Conservation (phyloP, 768 basidiomycete species). For the Trametes villosa region DNA sequence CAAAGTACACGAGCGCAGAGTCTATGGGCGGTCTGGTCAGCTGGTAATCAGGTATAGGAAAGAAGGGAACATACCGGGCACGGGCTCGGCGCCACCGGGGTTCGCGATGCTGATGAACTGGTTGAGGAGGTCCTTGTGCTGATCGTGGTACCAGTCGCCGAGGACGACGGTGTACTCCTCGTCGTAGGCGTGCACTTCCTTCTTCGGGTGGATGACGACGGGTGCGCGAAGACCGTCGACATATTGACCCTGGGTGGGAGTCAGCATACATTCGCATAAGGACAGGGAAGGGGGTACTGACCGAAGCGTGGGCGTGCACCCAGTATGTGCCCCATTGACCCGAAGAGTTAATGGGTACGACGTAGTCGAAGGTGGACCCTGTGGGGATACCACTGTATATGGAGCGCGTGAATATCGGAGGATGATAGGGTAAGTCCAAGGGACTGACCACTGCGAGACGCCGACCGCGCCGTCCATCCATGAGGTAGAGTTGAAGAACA, state of each 20-base stretch:
- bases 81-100: slow-evolving; percentile 85
- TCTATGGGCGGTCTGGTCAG: slow-evolving; percentile 45
- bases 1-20: slow-evolving; percentile 82
- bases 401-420: not conserved
- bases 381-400: slow-evolving; percentile 74
- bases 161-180: slow-evolving; percentile 88
- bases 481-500: slow-evolving; percentile 86
- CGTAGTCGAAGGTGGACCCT: slow-evolving; percentile 71
- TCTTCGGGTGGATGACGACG: slow-evolving; percentile 71
- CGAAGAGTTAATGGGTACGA: slow-evolving; percentile 68
- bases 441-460: slow-evolving; percentile 79
- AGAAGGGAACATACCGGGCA: slow-evolving; percentile 62
- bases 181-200: slow-evolving; percentile 76
- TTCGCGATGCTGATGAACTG: slow-evolving; percentile 73
- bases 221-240: slow-evolving; percentile 93
- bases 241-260: slow-evolving; percentile 72
- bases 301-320: slow-evolving; percentile 71
- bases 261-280: not conserved
- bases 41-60: not conserved
- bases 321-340: slow-evolving; percentile 83
- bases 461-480: slow-evolving; percentile 91
- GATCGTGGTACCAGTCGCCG: slow-evolving; percentile 91
- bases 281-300: slow-evolving; percentile 32
- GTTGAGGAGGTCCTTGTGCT: slow-evolving; percentile 64
- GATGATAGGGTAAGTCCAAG: not conserved